Percentiles rank a stretch among this genome's conserved stretches.
Evolutionary conservation across 495 filamentous ascomycete species (phyloP).

Genomic region (Trichoderma gamsii): DNA sequence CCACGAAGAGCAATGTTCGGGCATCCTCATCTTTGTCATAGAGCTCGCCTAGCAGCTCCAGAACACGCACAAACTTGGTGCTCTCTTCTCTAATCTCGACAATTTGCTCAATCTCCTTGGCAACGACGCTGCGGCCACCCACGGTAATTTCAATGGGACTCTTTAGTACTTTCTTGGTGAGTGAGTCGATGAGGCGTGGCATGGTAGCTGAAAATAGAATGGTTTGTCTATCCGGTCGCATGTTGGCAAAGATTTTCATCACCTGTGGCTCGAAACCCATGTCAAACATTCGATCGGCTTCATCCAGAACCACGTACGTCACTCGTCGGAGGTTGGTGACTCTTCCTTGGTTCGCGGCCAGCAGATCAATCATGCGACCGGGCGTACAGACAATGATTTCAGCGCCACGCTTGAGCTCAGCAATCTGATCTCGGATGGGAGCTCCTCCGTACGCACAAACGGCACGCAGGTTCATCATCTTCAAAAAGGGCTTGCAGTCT

Average conservation of each 20-base stretch:
- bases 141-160: constrained; percentile 88
- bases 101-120: constrained; percentile 89
- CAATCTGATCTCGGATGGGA: constrained; percentile 97
- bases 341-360: constrained; percentile 85
- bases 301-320: constrained; percentile 90
- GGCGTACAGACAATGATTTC: constrained; percentile 95
- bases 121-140: constrained; percentile 84
- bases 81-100: constrained; percentile 83
- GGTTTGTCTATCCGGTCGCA: constrained; percentile 86
- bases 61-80: constrained; percentile 74
- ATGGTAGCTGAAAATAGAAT: constrained; percentile 96
- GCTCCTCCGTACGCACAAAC: constrained; percentile 95
- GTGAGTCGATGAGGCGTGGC: constrained; percentile 84
- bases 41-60: constrained; percentile 81
- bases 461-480: constrained; percentile 79
- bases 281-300: constrained; percentile 99
- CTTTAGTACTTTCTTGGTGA: constrained; percentile 81
- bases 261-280: constrained; percentile 99
- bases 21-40: constrained; percentile 86
- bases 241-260: constrained; percentile 89
- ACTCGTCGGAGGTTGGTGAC: constrained; percentile 86
- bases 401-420: constrained; percentile 87
- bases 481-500: constrained; percentile 90
- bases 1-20: constrained; percentile 85
- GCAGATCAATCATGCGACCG: constrained; percentile 92